phyloP scores from a whole-genome alignment of 805 yeast species.

The Pichia californica region DNA sequence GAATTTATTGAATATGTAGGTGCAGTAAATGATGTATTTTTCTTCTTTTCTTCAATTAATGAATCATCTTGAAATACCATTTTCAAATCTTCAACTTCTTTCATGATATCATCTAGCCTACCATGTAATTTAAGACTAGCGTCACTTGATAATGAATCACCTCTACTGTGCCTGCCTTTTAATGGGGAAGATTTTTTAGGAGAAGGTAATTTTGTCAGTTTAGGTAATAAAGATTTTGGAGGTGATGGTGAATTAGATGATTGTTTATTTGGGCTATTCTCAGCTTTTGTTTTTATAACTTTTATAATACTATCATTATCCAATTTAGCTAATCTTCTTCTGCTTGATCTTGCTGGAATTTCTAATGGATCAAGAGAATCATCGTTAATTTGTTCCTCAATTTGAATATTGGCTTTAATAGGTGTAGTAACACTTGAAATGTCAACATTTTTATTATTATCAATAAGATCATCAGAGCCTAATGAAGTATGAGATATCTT shows the following conservation, averaged over 20 bases:
- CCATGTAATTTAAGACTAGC: conserved; percentile 18
- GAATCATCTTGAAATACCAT: conserved; percentile 21
- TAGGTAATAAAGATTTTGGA: conserved; percentile 14
- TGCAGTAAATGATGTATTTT: neutral
- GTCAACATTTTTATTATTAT: neutral
- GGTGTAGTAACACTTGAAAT: neutral
- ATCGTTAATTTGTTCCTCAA: no score
- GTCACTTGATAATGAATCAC: neutral
- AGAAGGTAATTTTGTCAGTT: neutral
- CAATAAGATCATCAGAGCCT: neutral
- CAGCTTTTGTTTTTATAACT: conserved; percentile 3
- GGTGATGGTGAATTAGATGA: conserved; percentile 6
- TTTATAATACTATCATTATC: conserved; percentile 5
- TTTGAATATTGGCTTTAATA: no score
- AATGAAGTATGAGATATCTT: conserved; percentile 2
- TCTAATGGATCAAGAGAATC: neutral
- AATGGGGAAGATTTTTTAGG: neutral
- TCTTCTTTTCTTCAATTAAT: neutral
- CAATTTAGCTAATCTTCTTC: neutral
- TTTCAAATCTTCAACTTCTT: conserved; percentile 26
- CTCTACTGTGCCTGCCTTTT: neutral
- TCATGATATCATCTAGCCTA: conserved; percentile 28
- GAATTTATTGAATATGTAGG: neutral
- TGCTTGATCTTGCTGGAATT: conserved; percentile 1
- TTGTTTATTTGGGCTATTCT: conserved; percentile 4